Conservation (phyloP, 2,329 filamentous ascomycete species). For the Botryotinia narcissicola region DNA sequence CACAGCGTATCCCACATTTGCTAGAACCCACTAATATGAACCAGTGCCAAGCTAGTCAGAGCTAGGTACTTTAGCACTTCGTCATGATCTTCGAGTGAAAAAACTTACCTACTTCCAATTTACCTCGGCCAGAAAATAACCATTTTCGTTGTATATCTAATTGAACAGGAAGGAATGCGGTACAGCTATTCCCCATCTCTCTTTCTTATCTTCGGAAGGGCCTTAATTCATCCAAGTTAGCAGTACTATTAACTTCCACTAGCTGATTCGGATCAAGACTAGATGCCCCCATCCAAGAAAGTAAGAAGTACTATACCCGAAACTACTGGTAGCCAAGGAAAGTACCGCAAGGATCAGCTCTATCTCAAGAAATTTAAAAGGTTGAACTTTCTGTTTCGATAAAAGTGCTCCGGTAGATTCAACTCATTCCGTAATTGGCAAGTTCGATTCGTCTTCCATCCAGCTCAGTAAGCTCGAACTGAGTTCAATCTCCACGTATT, state of each 20-base stretch:
- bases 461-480: not conserved
- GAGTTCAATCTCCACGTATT: not conserved
- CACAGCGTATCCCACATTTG: not conserved
- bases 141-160: not conserved
- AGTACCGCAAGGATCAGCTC: no score
- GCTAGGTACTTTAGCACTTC: not conserved
- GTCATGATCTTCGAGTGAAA: not conserved
- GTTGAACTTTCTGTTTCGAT: not conserved
- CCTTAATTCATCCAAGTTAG: not conserved
- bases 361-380: no score
- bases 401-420: no score
- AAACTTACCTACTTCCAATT: not conserved
- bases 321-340: not conserved
- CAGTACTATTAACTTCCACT: not conserved
- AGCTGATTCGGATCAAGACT: not conserved
- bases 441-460: not conserved
- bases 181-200: not conserved
- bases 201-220: not conserved
- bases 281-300: not conserved
- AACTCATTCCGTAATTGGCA: not conserved
- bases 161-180: not conserved
- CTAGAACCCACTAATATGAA: not conserved
- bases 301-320: no score
- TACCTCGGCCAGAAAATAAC: not conserved
- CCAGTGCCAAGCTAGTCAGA: not conserved